These are phyloP conservation scores for Fusarium goolgardi DNA, from an alignment of 2,329 filamentous ascomycete species.

Conservation along the genomic window DNA sequence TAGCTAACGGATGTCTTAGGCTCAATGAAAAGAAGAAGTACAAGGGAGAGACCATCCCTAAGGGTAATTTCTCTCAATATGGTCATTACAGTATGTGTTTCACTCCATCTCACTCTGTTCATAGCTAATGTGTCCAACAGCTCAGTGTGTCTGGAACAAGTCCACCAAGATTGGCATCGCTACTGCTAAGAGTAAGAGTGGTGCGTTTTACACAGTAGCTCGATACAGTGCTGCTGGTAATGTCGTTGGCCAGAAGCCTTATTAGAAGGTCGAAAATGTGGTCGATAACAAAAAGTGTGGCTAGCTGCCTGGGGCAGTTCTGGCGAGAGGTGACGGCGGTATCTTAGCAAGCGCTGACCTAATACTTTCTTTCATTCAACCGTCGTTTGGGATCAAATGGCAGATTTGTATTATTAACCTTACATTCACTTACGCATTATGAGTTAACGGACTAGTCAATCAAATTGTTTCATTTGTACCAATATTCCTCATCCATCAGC, in stretches of 20 bases:
- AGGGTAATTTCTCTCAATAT: constrained; percentile 42
- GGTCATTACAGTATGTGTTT: constrained; percentile 46
- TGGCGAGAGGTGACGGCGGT: background rate
- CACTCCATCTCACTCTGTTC: rapidly evolving
- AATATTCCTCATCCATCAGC: rapidly evolving
- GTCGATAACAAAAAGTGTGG: rapidly evolving
- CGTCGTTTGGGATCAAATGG: background rate
- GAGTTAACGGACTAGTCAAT: background rate
- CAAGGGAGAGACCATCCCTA: constrained; percentile 36
- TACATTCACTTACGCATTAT: constrained; percentile 25
- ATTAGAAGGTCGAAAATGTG: constrained; percentile 10
- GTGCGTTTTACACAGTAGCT: constrained; percentile 48
- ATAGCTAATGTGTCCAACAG: constrained; percentile 6
- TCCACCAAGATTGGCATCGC: constrained; percentile 51
- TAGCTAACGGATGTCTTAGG: constrained; percentile 2
- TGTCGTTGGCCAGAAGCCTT: constrained; percentile 47
- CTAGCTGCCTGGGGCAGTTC: background rate
- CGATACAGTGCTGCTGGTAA: constrained; percentile 52
- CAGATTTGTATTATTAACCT: constrained; percentile 22
- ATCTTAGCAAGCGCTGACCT: constrained; percentile 7
- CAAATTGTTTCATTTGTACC: background rate
- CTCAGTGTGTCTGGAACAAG: constrained; percentile 50
- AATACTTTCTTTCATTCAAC: constrained; percentile 26
- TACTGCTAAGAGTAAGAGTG: constrained; percentile 44
- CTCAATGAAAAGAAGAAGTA: constrained; percentile 37